A percentile compares a stretch with the other conserved stretches of the same genome.
Conservation (phyloP, 495 filamentous ascomycete genomes). For the Bacidia gigantensis region DNA sequence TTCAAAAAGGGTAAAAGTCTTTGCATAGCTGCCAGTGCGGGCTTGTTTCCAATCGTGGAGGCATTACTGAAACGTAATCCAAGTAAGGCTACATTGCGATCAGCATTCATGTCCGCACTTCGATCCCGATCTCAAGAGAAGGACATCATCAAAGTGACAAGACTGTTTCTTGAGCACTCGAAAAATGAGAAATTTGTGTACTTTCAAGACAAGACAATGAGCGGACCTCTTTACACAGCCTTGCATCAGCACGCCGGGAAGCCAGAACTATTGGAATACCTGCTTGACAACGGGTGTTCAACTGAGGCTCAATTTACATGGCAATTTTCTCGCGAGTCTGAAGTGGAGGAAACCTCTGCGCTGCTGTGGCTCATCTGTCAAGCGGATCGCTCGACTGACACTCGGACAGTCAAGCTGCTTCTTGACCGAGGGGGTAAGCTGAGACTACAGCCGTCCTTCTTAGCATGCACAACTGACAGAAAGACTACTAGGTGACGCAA, state of each 20-base stretch:
- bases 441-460: not conserved
- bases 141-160: slow-evolving; percentile 2
- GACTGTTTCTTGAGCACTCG: slow-evolving; percentile 6
- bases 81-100: slow-evolving; percentile 4
- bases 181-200: not conserved
- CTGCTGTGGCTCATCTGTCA: slow-evolving; percentile 15
- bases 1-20: slow-evolving; percentile 10
- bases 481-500: slow-evolving; percentile 8
- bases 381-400: slow-evolving; percentile 5
- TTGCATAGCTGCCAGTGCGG: slow-evolving; percentile 4
- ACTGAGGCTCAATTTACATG: slow-evolving; percentile 9
- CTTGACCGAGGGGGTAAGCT: slow-evolving; percentile 7
- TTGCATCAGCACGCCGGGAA: slow-evolving; percentile 10
- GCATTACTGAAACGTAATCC: slow-evolving; percentile 3
- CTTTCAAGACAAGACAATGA: slow-evolving; percentile 4
- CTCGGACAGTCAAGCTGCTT: slow-evolving; percentile 4
- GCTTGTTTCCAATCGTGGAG: slow-evolving; percentile 1
- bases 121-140: not conserved
- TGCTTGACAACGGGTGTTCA: slow-evolving; percentile 11
- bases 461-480: not conserved
- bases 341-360: slow-evolving; percentile 6
- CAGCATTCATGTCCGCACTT: slow-evolving; percentile 7
- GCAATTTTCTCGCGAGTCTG: slow-evolving; percentile 1
- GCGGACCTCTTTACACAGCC: slow-evolving; percentile 4
- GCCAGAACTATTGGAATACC: slow-evolving; percentile 5